Percentiles rank a stretch among this genome's conserved stretches.
phyloP scores from a whole-genome alignment of 1,284 basidiomycete genomes.

The Anthracocystis panici-leucophaei region DNA sequence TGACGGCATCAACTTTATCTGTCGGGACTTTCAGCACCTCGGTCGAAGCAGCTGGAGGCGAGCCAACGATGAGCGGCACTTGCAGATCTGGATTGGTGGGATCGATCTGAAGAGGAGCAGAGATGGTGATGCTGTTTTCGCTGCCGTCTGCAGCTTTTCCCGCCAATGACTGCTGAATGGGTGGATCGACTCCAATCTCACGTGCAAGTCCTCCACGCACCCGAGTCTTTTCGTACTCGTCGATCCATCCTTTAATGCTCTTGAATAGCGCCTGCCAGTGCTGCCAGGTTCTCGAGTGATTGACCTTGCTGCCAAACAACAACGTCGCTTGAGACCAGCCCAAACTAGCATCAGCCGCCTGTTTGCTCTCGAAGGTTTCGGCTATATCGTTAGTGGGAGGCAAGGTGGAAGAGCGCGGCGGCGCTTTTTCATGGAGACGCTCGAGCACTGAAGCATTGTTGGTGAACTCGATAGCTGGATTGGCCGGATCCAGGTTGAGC shows the following conservation, averaged over 20 bases:
- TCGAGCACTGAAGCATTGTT: conserved; percentile 26
- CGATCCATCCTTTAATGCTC: conserved; percentile 62
- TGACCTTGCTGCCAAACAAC: conserved; percentile 38
- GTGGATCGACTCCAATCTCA: conserved; percentile 52
- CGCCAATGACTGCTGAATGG: neutral
- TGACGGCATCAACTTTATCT: conserved; percentile 32
- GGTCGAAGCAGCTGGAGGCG: conserved; percentile 24
- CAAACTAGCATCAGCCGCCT: neutral
- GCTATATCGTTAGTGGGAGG: conserved; percentile 9
- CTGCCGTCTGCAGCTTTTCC: neutral
- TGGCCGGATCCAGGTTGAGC: conserved; percentile 26
- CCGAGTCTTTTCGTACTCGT: conserved; percentile 61
- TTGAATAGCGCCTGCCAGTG: conserved; percentile 59
- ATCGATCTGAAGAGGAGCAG: conserved; percentile 29
- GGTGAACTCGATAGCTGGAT: conserved; percentile 5
- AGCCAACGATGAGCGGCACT: conserved; percentile 33
- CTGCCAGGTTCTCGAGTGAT: conserved; percentile 54
- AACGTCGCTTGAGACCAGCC: conserved; percentile 23
- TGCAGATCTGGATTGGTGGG: conserved; percentile 24
- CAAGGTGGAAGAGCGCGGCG: conserved; percentile 23
- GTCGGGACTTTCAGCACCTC: conserved; percentile 35
- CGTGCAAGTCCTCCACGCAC: conserved; percentile 56
- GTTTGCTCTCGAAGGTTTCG: neutral
- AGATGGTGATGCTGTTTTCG: conserved; percentile 17
- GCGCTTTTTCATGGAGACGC: conserved; percentile 23